Evolutionary conservation across 345 rosid genomes (phyloP), one percentile per base, ranked within the genome.

Genomic region (Pistacia integerrima): DNA sequence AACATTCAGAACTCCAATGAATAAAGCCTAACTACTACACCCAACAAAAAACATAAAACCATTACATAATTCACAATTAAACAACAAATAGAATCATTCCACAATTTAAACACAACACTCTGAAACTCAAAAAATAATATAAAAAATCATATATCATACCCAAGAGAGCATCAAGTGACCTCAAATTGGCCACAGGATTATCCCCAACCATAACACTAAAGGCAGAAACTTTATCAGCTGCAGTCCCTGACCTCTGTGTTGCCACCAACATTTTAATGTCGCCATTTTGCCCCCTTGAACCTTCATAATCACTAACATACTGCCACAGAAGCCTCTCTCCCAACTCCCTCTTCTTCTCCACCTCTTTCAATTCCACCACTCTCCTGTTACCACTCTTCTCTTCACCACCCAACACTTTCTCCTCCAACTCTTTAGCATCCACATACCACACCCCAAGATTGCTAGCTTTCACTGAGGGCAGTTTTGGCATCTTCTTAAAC

Each of bases 191-290:
- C 36, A 96, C 75, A 0, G 98, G 93, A 69, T 96, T 96, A 84
- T 93, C 97, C 49, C 94, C 99, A 33, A 93, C 87, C 84, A 92
- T 85, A 41, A 92, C 89, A 36, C 97, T 89, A 83, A 92, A 96
- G 0, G 98, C 97, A 25, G 98, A 89, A 59, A 96, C 94, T 80
- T 92, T 93, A 85, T 96, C 99, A 64, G 97, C 85, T 3, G 90
- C 97, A 16, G 99, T 96, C 67, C 99, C 98, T 5, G 99, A 90
- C 86, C 94, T 88, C 79, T 93, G 98, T 3, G 97, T 92, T n/a
- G 94, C 87, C 20, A 80, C 73, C 13, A 93, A 80, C 98, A 91
- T 92, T 86, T 93, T 96, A 85, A 93, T 89, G 64, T 93, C 98
- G 64, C 94, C 94, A 51, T 75, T 85, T 70, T 89, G 87, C 73